Base-by-base conservation (phyloP, 164 flowering plant genomes). In the Houttuynia cordata region DNA sequence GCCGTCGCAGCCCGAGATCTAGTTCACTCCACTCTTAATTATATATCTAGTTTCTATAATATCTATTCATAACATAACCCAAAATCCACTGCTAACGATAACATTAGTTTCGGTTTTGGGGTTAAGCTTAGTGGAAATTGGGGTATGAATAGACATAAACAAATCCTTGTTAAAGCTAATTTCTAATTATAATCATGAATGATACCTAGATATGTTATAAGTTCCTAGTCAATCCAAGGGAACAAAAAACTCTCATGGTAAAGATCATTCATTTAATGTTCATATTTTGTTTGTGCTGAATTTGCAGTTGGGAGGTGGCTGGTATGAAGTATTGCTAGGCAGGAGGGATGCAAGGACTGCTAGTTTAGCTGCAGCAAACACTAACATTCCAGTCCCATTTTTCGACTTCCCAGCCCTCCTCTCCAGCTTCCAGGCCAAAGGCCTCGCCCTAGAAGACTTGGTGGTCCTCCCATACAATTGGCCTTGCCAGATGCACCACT, bases 261-360 rank as follows among this genome's bases (percentile, higher is more conserved):
- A 1, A 42, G 49, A 10, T 42, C 49, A 42, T 3, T 14, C 10
- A 4, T 42, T 42, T 42, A 3, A 42, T 10, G 14, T 10, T 10
- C 1, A 42, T 14, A 14, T 14, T 42, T 1, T 10, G 49, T 1
- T 8, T 1, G 49, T 42, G 17, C 1, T 42, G 14, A 51, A 34
- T 30, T 21, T 62, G 18, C 47, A 77, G 80, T 54, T 77, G 37
- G 78, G 80, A 65, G 80, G 80, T 18, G 73, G 63, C 19, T 34
- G 65, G 41, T 77, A 67, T 57, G 24, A 51, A 52, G 78, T 77
- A 1, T 37, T 21, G 10, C 17, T 77, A 7, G 80, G 80, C 8
- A 64, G 80, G 34, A 67, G 64, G 51, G 80, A 77, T 56, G 53
- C 80, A 9, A 58, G 51, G 51, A 71, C 66, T 1, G 78, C 80